These are phyloP conservation scores for Hypocreales sp. DNA, from an alignment of 2,329 filamentous ascomycete genomes.

Conservation along the genomic window DNA sequence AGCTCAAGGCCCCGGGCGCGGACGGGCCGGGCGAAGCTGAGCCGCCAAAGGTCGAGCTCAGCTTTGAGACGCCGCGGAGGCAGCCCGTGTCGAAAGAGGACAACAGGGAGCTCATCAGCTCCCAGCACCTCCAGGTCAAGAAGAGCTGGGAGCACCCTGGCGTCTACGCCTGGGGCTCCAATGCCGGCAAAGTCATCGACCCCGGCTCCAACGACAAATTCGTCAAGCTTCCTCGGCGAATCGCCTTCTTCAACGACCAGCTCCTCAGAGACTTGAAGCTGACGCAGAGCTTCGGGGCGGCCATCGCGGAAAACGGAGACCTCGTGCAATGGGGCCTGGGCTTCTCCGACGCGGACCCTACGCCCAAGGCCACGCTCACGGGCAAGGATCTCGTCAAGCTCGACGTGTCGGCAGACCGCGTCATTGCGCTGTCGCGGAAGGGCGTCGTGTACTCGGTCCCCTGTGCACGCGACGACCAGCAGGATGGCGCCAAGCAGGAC, in stretches of 20 bases:
- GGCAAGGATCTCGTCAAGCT: conserved; percentile 72
- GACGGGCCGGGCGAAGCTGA: conserved; percentile 5
- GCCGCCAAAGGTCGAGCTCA: conserved; percentile 32
- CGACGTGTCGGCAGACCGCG: conserved; percentile 64
- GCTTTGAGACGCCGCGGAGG: conserved; percentile 51
- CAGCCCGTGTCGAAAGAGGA: conserved; percentile 50
- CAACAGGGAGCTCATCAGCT: conserved; percentile 61
- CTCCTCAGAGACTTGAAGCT: conserved; percentile 79
- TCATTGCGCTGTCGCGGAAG: conserved; percentile 60
- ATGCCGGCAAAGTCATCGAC: conserved; percentile 69
- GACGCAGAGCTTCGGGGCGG: conserved; percentile 66
- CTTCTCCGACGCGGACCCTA: conserved; percentile 48
- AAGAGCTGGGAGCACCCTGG: conserved; percentile 70
- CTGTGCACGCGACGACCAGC: conserved; percentile 57
- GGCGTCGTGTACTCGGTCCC: conserved; percentile 79
- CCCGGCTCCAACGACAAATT: conserved; percentile 63
- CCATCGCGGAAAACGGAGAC: conserved; percentile 76
- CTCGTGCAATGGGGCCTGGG: conserved; percentile 81
- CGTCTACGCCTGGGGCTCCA: conserved; percentile 89
- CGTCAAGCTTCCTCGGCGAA: conserved; percentile 66
- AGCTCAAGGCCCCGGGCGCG: conserved; percentile 11
- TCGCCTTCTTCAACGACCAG: conserved; percentile 71
- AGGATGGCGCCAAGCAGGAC: conserved; percentile 42
- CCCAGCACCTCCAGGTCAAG: conserved; percentile 78
- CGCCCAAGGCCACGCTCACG: conserved; percentile 55